A percentile compares a stretch with the other conserved stretches of the same genome.
These are phyloP conservation scores for Claviceps cyperi DNA, from an alignment of 2,329 filamentous ascomycete genomes.

Conservation along the genomic window DNA sequence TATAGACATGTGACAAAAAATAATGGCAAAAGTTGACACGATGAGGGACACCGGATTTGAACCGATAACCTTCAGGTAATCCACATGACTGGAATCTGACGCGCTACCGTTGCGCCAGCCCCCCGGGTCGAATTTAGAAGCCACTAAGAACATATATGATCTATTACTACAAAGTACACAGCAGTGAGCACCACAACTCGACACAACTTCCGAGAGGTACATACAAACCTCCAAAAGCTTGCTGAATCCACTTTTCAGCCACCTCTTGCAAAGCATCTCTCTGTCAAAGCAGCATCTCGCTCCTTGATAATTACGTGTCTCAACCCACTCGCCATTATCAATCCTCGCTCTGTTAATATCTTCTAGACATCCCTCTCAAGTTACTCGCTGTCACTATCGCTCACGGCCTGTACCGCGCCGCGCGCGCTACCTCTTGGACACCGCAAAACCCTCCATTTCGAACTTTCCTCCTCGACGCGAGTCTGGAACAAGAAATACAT, in stretches of 20 bases:
- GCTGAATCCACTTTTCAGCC: neutral
- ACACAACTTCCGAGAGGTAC: too few species aligned
- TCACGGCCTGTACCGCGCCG: neutral
- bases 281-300: neutral
- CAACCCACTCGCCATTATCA: neutral
- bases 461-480: neutral
- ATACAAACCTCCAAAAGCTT: too few species aligned
- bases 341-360: neutral
- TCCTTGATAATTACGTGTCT: neutral
- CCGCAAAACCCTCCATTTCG: neutral
- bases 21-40: neutral
- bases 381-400: neutral
- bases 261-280: neutral
- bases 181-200: too few species aligned
- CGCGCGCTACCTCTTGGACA: neutral
- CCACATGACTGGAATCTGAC: slow-evolving; percentile 5
- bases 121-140: neutral
- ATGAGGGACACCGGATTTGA: slow-evolving; percentile 8
- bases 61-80: slow-evolving; percentile 6
- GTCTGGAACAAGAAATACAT: neutral
- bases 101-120: slow-evolving; percentile 9
- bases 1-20: neutral
- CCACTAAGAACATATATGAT: too few species aligned
- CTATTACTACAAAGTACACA: too few species aligned
- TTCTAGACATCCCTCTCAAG: neutral